Percentiles rank a stretch among this genome's conserved stretches.
Evolutionary conservation across 495 filamentous ascomycete genomes (phyloP).

Genomic region (Durotheca rogersii): DNA sequence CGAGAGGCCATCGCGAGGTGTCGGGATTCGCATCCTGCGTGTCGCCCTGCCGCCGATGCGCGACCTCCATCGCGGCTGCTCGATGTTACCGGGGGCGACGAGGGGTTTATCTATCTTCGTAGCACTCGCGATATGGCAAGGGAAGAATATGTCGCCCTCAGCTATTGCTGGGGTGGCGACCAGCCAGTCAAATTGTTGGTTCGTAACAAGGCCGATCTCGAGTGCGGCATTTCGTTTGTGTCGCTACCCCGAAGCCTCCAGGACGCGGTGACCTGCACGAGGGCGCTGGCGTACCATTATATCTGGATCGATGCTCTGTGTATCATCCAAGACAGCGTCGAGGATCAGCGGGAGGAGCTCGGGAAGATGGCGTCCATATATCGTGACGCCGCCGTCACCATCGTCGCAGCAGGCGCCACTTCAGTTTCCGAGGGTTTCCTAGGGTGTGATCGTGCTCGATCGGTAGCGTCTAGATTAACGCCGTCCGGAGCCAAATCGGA

Average conservation of each 20-base stretch:
- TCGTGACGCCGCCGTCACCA: slow-evolving; percentile 21
- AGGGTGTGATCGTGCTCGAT: not conserved
- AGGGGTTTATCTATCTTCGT: not conserved
- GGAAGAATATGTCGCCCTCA: slow-evolving; percentile 10
- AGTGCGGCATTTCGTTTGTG: not conserved
- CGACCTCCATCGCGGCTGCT: not conserved
- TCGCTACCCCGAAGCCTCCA: slow-evolving; percentile 12
- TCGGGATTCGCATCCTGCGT: slow-evolving; percentile 1
- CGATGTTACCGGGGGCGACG: not conserved
- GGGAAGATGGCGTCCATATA: slow-evolving; percentile 25
- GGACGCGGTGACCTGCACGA: slow-evolving; percentile 30
- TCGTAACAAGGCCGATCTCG: not conserved
- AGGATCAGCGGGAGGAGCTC: slow-evolving; percentile 14
- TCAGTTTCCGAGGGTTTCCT: slow-evolving; percentile 1
- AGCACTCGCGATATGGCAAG: not conserved
- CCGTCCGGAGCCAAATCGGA: not conserved
- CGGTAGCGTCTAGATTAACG: not conserved
- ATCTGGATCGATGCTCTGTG: slow-evolving; percentile 37
- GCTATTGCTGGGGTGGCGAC: slow-evolving; percentile 27
- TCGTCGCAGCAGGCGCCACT: not conserved
- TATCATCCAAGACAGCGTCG: slow-evolving; percentile 30
- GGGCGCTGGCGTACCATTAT: slow-evolving; percentile 28
- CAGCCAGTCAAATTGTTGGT: slow-evolving; percentile 10
- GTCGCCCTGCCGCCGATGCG: not conserved
- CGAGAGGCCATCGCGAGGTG: not conserved